phyloP scores from a whole-genome alignment of 2,329 filamentous ascomycete genomes.

The Pseudogymnoascus destructans region DNA sequence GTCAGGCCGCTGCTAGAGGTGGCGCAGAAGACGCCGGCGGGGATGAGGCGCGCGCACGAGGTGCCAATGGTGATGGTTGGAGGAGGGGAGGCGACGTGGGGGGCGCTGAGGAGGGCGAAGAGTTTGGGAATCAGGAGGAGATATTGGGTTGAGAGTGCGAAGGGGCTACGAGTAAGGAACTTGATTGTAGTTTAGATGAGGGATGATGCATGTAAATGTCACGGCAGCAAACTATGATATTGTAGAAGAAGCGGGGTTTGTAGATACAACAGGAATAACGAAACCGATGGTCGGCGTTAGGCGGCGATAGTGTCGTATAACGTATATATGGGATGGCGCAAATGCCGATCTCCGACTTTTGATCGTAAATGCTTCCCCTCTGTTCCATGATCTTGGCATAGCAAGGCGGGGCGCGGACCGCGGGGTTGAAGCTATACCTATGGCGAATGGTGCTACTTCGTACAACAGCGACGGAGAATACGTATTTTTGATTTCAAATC shows the following conservation, averaged over 20 bases:
- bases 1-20: constrained; percentile 61
- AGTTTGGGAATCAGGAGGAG: constrained; percentile 64
- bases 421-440: background rate
- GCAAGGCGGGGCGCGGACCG: background rate
- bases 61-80: constrained; percentile 76
- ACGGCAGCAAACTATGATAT: background rate
- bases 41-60: constrained; percentile 36
- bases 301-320: background rate
- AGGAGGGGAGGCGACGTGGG: constrained; percentile 53
- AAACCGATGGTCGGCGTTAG: background rate
- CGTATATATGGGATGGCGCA: background rate
- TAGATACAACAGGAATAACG: background rate
- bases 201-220: background rate
- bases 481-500: constrained; percentile 8
- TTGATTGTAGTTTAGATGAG: constrained; percentile 43
- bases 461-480: background rate
- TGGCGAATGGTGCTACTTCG: background rate
- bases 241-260: background rate
- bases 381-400: background rate
- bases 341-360: background rate
- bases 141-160: constrained; percentile 62
- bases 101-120: constrained; percentile 46
- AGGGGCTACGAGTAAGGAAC: constrained; percentile 68
- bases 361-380: background rate
- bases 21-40: constrained; percentile 38